Base-by-base conservation (phyloP, 1,284 basidiomycete species). In the Blastosporella zonata region DNA sequence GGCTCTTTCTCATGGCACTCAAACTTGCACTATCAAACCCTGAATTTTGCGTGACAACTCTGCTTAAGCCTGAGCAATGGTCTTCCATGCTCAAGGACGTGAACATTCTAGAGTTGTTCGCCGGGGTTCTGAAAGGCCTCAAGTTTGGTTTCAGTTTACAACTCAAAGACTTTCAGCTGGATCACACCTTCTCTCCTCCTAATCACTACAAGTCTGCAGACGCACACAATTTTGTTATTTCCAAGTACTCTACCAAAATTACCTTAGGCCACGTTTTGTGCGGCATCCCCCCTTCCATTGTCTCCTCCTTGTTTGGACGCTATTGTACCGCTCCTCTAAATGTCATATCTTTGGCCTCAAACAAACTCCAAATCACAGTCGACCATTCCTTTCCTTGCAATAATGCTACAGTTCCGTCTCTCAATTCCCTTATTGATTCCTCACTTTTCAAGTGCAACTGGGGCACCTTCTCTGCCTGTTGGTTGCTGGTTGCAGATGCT, bases 401-500 rank as follows among this genome's bases (percentile, higher is more conserved):
- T n/a, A 12, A 38, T 12, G n/a, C 44, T 5, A 2, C 2, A 12
- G 18, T 43, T 20, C 20, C 29, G 7, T 43, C 31, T 1, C 20
- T 34, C 3, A 43, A 43, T n/a, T 34, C 42, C 10, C 5, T 23
- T 6, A 41, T 50, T 15, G 38, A 50, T 23, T 22, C 50, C 7
- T n/a, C 6, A 6, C 6, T 2, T 7, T 52, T 49, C 18, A 22
- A 42, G n/a, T 52, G 50, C 28, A 43, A 40, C 13, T 52, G 45
- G 50, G 50, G 45, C 0, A 45, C 45, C 23, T 51, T 51, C 17
- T 51, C 45, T n/a, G 50, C 23, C 4, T 31, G 29, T 12, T 52
- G 33, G 9, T 39, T 46, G 2, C 15, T 42, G 13, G 49, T 46
- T 15, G 48, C 48, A 1, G 43, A 50, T n/a, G 48, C 48, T 5